Base-by-base conservation (phyloP, 2,329 filamentous ascomycete genomes). In the Epichloe hybrida region DNA sequence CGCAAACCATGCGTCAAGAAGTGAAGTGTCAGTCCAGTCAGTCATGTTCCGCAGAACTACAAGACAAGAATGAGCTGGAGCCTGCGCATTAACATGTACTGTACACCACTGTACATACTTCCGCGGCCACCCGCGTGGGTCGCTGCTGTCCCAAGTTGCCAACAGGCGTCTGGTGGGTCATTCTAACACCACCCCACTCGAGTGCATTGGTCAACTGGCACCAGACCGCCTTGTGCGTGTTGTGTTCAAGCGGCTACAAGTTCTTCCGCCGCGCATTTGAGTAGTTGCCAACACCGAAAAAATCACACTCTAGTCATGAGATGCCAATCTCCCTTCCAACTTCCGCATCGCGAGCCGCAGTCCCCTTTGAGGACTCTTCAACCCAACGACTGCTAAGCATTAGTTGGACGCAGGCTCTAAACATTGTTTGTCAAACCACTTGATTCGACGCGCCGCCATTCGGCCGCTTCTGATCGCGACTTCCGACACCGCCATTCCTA, bases 241-340 rank as follows among this genome's bases (percentile, higher is more conserved):
- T 17, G 8, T 17, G 15, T 17, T 49, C 7, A 23, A 20, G 7
- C 49, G 49, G 49, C 43, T 17, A 41, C 37, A 40, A 35, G 49
- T 51, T 51, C 44, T 47, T 51, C 49, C 49, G 49, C 4, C 31
- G 44, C 44, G 20, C 27, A 27, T 31, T 31, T 31, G 27, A 31
- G 27, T n/a, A 31, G 27, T 48, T 46, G 37, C 38, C 37, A 49
- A 43, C 31, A 40, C 12, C 27, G 27, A 49, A 49, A 50, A 50
- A 50, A 40, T 46, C 9, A 36, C 21, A 8, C 47, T 12, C 27
- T 21, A 6, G 27, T 49, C 40, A 31, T 40, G 43, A 38, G 23
- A 36, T n/a, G 48, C 27, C 7, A 34, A 37, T 45, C 42, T 7
- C 41, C 11, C 21, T 27, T 4, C 20, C 41, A 31, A 43, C 27